phyloP scores from a whole-genome alignment of 495 filamentous ascomycete species.

The Hyaloscypha variabilis region DNA sequence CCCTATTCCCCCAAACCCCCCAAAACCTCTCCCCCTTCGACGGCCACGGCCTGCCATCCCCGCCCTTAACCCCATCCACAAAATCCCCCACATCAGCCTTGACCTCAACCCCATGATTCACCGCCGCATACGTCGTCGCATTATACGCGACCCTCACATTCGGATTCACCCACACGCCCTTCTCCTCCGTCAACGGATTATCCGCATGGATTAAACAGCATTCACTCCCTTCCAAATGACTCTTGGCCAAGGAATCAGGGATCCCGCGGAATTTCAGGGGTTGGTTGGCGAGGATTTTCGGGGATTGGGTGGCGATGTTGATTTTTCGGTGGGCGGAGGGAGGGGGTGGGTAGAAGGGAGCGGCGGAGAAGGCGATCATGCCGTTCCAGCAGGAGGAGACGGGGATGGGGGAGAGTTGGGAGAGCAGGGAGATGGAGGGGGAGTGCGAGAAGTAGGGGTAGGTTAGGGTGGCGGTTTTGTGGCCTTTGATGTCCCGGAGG shows the following conservation, averaged over 20 bases:
- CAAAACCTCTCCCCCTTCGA: constrained; percentile 34
- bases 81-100: constrained; percentile 3
- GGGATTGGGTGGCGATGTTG: neutral
- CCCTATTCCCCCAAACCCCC: constrained; percentile 62
- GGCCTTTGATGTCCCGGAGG: constrained; percentile 68
- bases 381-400: constrained; percentile 87
- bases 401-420: constrained; percentile 58
- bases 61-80: neutral
- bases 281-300: neutral
- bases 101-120: constrained; percentile 39
- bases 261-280: constrained; percentile 71
- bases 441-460: constrained; percentile 79
- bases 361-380: constrained; percentile 54
- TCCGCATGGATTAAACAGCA: constrained; percentile 85
- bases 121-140: constrained; percentile 54
- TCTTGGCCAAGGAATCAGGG: constrained; percentile 63
- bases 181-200: constrained; percentile 52
- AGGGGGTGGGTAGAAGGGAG: constrained; percentile 54
- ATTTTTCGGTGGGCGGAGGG: neutral
- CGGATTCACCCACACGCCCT: constrained; percentile 79
- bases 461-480: constrained; percentile 61
- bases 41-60: constrained; percentile 39
- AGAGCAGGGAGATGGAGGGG: constrained; percentile 60
- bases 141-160: constrained; percentile 76
- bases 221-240: constrained; percentile 77